A percentile compares a stretch with the other conserved stretches of the same genome.
Evolutionary conservation across 176 grass and related monocot species (phyloP).

Genomic region (Aegilops tauschii): DNA sequence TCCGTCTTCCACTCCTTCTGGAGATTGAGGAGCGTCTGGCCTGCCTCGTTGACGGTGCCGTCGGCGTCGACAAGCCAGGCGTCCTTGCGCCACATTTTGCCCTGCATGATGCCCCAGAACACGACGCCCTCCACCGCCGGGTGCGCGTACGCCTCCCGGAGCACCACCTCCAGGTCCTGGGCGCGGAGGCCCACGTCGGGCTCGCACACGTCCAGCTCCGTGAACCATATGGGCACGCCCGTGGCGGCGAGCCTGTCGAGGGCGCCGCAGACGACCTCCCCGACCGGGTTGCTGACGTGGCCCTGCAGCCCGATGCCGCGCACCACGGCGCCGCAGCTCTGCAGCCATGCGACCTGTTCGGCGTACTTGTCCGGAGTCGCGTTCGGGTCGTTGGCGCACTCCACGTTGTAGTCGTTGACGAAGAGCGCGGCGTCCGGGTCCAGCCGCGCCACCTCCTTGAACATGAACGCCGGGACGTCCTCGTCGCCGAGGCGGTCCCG

Average conservation of each 20-base stretch:
- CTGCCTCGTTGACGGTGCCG: conserved; percentile 50
- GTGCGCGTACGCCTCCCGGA: conserved; percentile 70
- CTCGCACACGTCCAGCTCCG: conserved; percentile 55
- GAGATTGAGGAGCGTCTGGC: conserved; percentile 25
- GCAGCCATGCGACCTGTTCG: conserved; percentile 35
- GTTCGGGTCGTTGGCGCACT: conserved; percentile 31
- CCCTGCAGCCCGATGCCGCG: conserved; percentile 47
- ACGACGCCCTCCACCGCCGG: conserved; percentile 51
- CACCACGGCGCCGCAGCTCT: conserved; percentile 29
- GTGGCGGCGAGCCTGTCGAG: conserved; percentile 36
- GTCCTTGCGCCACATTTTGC: conserved; percentile 40
- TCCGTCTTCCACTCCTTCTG: conserved; percentile 58
- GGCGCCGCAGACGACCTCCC: conserved; percentile 35
- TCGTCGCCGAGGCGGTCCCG: conserved; percentile 36
- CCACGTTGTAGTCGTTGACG: conserved; percentile 71
- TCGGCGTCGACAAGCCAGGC: conserved; percentile 44
- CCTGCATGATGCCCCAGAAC: conserved; percentile 67
- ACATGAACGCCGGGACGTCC: conserved; percentile 33
- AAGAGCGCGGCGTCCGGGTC: conserved; percentile 38
- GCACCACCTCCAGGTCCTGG: conserved; percentile 62
- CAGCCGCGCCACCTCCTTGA: conserved; percentile 22
- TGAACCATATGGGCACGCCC: conserved; percentile 56
- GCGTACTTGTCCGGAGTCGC: conserved; percentile 53
- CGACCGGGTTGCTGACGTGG: conserved; percentile 41
- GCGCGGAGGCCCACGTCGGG: conserved; percentile 48